phyloP scores from a whole-genome alignment of 2,329 filamentous ascomycete genomes.

The Fusarium haematococcum region DNA sequence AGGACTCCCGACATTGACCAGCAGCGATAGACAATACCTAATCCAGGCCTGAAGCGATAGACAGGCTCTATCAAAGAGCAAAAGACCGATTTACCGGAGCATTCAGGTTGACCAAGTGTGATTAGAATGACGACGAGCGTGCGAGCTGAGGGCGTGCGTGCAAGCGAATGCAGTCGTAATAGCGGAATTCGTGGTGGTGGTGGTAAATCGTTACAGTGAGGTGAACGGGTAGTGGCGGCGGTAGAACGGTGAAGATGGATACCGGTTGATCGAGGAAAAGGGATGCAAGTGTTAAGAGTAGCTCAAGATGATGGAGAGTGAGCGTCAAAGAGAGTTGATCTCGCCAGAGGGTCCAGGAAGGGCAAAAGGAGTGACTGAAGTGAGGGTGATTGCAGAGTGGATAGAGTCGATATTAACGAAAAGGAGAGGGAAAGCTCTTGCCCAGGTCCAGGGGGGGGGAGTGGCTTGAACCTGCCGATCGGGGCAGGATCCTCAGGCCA shows the following conservation, averaged over 20 bases:
- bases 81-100: slow-evolving; percentile 48
- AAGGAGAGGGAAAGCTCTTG: slow-evolving; percentile 51
- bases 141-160: slow-evolving; percentile 18
- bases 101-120: slow-evolving; percentile 47
- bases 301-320: slow-evolving; percentile 39
- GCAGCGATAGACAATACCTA: slow-evolving; percentile 39
- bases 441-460: slow-evolving; percentile 44
- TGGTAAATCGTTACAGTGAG: slow-evolving; percentile 11
- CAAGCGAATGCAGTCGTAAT: slow-evolving; percentile 27
- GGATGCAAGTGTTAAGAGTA: slow-evolving; percentile 35
- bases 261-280: slow-evolving; percentile 32
- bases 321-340: slow-evolving; percentile 41
- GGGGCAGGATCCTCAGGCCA: slow-evolving; percentile 49
- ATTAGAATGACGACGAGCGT: slow-evolving; percentile 26
- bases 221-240: slow-evolving; percentile 11
- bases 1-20: slow-evolving; percentile 26
- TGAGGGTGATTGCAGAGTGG: slow-evolving; percentile 54
- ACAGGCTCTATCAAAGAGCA: slow-evolving; percentile 55
- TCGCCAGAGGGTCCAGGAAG: slow-evolving; percentile 41
- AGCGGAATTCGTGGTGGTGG: slow-evolving; percentile 16
- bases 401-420: slow-evolving; percentile 53
- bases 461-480: slow-evolving; percentile 51
- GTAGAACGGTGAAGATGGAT: slow-evolving; percentile 28
- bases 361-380: slow-evolving; percentile 56
- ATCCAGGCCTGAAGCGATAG: slow-evolving; percentile 39